These are phyloP conservation scores for Chlorella variabilis DNA, from an alignment of 163 green algal species.

Conservation along the genomic window DNA sequence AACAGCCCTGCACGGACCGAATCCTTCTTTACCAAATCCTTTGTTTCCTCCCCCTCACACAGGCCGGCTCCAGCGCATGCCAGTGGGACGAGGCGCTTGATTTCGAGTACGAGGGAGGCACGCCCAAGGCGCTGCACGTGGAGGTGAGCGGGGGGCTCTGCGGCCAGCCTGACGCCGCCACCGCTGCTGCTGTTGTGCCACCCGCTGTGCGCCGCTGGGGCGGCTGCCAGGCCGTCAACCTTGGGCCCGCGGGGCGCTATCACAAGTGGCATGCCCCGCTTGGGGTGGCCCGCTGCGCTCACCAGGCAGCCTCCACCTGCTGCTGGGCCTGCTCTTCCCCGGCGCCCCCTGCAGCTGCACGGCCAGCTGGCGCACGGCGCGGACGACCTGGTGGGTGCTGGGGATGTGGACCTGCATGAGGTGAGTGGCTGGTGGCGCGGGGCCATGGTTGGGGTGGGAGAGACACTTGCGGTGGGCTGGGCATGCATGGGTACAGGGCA, in stretches of 20 bases:
- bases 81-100: constrained; percentile 8
- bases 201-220: too few relatives aligned
- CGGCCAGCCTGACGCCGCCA: not conserved
- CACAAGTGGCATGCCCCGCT: too few relatives aligned
- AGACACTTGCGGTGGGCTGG: too few relatives aligned
- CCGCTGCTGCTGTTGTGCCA: not conserved
- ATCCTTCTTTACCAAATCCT: too few relatives aligned
- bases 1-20: too few relatives aligned
- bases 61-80: not conserved
- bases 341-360: constrained; percentile 23
- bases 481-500: too few relatives aligned
- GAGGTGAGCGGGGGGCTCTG: not conserved
- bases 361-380: constrained; percentile 4
- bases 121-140: not conserved
- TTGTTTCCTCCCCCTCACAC: not conserved
- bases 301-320: not conserved
- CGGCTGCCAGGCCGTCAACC: too few relatives aligned
- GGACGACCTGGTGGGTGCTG: constrained; percentile 21
- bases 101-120: constrained; percentile 23
- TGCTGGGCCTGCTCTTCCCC: not conserved
- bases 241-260: too few relatives aligned
- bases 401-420: constrained; percentile 4
- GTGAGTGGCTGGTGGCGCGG: not conserved
- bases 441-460: too few relatives aligned
- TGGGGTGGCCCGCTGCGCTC: not conserved